Conservation (phyloP, 768 basidiomycete species). For the Trametes cingulata region DNA sequence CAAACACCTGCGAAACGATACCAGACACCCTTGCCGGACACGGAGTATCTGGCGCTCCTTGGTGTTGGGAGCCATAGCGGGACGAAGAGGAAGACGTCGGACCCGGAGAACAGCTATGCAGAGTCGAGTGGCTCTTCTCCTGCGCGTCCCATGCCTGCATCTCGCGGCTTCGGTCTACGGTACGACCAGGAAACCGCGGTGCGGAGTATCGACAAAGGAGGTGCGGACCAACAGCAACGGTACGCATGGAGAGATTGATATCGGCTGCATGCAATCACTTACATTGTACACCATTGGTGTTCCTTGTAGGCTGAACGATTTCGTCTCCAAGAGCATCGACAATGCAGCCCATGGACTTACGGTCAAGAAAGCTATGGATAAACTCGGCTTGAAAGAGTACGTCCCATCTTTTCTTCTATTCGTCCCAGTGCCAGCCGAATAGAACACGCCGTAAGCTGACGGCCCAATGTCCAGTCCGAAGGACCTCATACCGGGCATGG, state of each 20-base stretch:
- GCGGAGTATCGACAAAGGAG: conserved; percentile 55
- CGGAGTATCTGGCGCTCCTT: background rate
- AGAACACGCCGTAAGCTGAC: background rate
- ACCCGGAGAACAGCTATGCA: conserved; percentile 1
- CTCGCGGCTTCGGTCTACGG: conserved; percentile 42
- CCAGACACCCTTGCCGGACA: background rate
- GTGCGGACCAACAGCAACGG: conserved; percentile 57
- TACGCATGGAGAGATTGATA: conserved; percentile 22
- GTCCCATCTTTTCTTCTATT: conserved; percentile 11
- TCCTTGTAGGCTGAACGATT: conserved; percentile 54
- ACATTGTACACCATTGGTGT: background rate
- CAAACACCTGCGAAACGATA: conserved; percentile 1
- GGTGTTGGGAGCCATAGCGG: background rate
- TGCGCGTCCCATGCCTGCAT: background rate
- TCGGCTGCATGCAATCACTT: background rate
- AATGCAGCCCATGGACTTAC: conserved; percentile 55
- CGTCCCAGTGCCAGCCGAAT: background rate
- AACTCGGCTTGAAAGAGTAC: conserved; percentile 52
- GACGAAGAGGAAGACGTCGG: conserved; percentile 3
- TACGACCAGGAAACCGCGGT: conserved; percentile 54
- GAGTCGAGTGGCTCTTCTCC: conserved; percentile 2
- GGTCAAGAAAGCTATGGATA: conserved; percentile 52
- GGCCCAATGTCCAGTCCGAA: conserved; percentile 37
- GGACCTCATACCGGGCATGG: conserved; percentile 66
- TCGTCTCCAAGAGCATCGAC: conserved; percentile 60